Base-by-base conservation (phyloP, 257 asterid genomes). In the Solanum pinnatisectum region DNA sequence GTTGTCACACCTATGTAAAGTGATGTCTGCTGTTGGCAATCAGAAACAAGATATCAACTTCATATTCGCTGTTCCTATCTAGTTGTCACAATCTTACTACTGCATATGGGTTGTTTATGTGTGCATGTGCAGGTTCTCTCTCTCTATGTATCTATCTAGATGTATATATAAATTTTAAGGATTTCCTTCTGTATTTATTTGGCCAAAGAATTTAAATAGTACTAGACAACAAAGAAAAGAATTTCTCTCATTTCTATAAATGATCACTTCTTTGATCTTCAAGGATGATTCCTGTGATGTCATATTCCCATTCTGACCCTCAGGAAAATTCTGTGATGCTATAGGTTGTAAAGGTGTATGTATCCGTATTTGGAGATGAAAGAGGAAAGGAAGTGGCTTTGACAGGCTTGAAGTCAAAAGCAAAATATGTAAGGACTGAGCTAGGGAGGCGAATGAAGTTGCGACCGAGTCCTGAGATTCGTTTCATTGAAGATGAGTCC, bases 321-420 rank as follows among this genome's bases (percentile, higher is more conserved):
- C 9, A 18, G 23, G 20, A 18, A 44, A 27, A 5, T 16, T n/a
- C 18, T 49, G 67, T 44, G 42, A 30, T 46, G 14, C 20, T 88
- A 40, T 90, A 97, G 99, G 98, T 97, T 89, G 99, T 97, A 84
- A 97, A 97, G 93, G 99, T 97, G 25, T 97, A 93, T 89, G 98
- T 97, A 87, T 97, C 99, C 27, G 98, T 97, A 82, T 97, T 97
- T 87, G 99, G 99, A 60, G 99, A 97, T 87, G 98, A 96, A 90
- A 94, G 99, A 92, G 99, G 99, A 87, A 97, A 95, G 90, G 98
- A 94, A 91, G 98, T 97, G 84, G 99, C 99, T 20, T 88, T 97
- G 72, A 95, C 99, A 37, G 99, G 99, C 40, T 88, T 97, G 90
- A 96, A 95, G 88, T 92, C 98, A 1, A 97, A 97, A 89, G 96